Evolutionary conservation across 2,329 filamentous ascomycete species (phyloP).

Genomic region (Pseudogymnoascus sp.): DNA sequence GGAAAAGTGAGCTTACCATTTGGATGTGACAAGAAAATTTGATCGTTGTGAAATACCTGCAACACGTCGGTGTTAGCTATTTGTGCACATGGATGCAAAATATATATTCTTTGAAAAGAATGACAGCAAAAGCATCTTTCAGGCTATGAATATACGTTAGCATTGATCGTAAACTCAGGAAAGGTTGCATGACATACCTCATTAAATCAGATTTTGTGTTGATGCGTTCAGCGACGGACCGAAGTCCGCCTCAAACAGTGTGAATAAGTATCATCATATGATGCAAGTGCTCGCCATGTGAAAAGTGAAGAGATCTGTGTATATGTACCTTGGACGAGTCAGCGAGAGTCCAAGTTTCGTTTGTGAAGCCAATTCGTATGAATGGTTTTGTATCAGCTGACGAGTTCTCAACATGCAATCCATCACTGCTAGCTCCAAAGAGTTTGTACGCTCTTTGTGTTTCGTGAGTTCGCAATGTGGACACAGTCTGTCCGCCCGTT

Average conservation of each 20-base stretch:
- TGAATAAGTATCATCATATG: conserved; percentile 39
- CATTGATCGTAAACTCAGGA: neutral
- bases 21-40: neutral
- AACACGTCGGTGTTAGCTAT: conserved; percentile 22
- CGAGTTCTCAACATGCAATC: conserved; percentile 40
- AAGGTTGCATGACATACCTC: conserved; percentile 30
- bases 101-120: conserved; percentile 15
- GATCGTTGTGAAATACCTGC: conserved; percentile 18
- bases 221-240: conserved; percentile 32
- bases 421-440: conserved; percentile 31
- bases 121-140: conserved; percentile 29
- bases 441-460: conserved; percentile 37
- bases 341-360: conserved; percentile 11
- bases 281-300: conserved; percentile 23
- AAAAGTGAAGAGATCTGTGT: conserved; percentile 15
- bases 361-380: conserved; percentile 12
- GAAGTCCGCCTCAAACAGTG: conserved; percentile 37
- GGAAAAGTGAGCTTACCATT: conserved; percentile 17
- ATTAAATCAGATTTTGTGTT: conserved; percentile 41
- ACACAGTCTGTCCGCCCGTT: conserved; percentile 41
- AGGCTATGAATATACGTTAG: conserved; percentile 26
- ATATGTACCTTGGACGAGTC: conserved; percentile 13
- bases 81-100: conserved; percentile 9
- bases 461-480: conserved; percentile 29
- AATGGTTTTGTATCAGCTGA: conserved; percentile 35